Conservation (phyloP, 2,329 filamentous ascomycete species). For the Cordyceps cateniannulata region DNA sequence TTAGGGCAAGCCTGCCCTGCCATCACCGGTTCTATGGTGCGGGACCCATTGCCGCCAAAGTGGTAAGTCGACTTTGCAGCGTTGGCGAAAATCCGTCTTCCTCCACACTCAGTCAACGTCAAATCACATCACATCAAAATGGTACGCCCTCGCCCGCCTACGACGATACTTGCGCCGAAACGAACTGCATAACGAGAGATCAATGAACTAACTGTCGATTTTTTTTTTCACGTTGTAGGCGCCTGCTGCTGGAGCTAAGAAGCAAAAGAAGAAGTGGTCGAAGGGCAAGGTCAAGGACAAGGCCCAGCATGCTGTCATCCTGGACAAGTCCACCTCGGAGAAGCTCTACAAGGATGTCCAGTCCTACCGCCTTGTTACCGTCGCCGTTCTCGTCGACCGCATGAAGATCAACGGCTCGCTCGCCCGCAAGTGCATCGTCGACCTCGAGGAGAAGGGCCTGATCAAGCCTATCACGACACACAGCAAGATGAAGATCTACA, state of each 20-base stretch:
- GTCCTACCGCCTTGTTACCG: constrained; percentile 98
- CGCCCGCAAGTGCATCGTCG: constrained; percentile 79
- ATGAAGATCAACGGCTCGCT: constrained; percentile 99
- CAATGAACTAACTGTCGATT: constrained; percentile 7
- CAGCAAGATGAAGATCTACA: constrained; percentile 99
- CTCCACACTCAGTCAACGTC: constrained; percentile 32
- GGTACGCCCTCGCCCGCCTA: constrained; percentile 25
- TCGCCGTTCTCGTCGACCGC: constrained; percentile 96
- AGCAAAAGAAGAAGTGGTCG: constrained; percentile 48
- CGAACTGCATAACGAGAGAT: constrained; percentile 13
- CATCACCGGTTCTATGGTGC: constrained; percentile 14
- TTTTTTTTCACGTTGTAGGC: constrained; percentile 24
- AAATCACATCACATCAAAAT: constrained; percentile 38
- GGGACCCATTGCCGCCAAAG: constrained; percentile 18
- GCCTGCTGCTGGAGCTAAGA: constrained; percentile 32
- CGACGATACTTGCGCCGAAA: constrained; percentile 6
- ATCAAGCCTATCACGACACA: constrained; percentile 98
- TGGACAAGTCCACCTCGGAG: constrained; percentile 96
- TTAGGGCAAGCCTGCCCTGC: constrained; percentile 39
- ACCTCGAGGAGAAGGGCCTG: constrained; percentile 95
- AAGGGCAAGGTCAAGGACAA: constrained; percentile 94
- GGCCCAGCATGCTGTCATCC: constrained; percentile 97
- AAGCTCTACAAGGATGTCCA: constrained; percentile 99
- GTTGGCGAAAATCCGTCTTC: constrained; percentile 24
- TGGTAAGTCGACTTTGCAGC: constrained; percentile 23